Conservation (phyloP, 768 basidiomycete genomes). For the Amanita subjunquillea region DNA sequence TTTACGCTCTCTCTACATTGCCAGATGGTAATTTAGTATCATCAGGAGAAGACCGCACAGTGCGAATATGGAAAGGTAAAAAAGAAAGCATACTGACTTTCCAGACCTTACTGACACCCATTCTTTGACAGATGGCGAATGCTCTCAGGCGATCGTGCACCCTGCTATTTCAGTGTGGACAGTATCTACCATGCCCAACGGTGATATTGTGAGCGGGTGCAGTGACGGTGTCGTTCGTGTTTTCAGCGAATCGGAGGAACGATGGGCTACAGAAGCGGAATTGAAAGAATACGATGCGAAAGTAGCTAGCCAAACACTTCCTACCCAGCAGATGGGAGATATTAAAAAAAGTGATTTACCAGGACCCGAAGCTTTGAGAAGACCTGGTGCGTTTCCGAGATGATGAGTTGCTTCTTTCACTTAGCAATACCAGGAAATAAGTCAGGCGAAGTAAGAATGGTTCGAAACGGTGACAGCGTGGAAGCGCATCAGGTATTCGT, state of each 20-base stretch:
- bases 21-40: conserved; percentile 78
- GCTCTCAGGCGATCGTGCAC: conserved; percentile 80
- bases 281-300: conserved; percentile 62
- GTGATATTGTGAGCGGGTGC: conserved; percentile 86
- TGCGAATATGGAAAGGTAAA: conserved; percentile 85
- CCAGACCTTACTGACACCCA: not conserved
- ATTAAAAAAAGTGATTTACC: conserved; percentile 88
- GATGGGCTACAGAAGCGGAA: conserved; percentile 61
- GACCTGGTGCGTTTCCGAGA: conserved; percentile 46
- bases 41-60: conserved; percentile 90
- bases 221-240: conserved; percentile 85
- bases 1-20: conserved; percentile 80
- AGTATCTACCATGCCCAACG: conserved; percentile 78
- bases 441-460: conserved; percentile 88
- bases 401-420: not conserved
- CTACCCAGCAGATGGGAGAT: conserved; percentile 84
- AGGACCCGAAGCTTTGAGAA: conserved; percentile 67
- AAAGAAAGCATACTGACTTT: conserved; percentile 2
- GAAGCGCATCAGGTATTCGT: conserved; percentile 80
- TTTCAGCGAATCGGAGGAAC: conserved; percentile 65
- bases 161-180: conserved; percentile 98
- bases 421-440: conserved; percentile 57
- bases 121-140: conserved; percentile 61
- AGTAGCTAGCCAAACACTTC: conserved; percentile 70
- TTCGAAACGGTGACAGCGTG: conserved; percentile 67